Percentiles rank a stretch among this genome's conserved stretches.
Evolutionary conservation across 1,139 yeast genomes (phyloP).

Genomic region (Blastobotrys apis): DNA sequence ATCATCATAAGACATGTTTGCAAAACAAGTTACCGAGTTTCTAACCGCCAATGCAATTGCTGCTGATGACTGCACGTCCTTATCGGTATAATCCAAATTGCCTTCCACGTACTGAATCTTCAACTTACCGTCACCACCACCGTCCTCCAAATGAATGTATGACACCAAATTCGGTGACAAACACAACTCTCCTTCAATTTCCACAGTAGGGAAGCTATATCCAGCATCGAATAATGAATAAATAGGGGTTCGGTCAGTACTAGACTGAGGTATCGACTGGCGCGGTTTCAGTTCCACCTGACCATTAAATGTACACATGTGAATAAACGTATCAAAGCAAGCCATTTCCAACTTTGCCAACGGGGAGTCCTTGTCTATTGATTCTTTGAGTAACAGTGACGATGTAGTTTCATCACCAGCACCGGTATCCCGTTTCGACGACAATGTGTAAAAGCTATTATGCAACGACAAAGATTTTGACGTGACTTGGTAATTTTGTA

Average conservation of each 20-base stretch:
- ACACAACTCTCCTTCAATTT: slow-evolving; percentile 9
- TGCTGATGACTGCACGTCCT: slow-evolving; percentile 27
- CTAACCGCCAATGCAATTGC: slow-evolving; percentile 61
- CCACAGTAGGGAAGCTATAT: slow-evolving; percentile 42
- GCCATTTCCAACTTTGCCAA: slow-evolving; percentile 21
- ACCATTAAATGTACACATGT: slow-evolving; percentile 23
- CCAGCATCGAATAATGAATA: slow-evolving; percentile 56
- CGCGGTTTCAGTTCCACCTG: slow-evolving; percentile 16
- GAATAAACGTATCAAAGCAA: slow-evolving; percentile 24
- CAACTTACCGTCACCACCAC: slow-evolving; percentile 21
- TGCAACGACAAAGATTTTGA: slow-evolving; percentile 34
- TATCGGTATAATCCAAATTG: slow-evolving; percentile 15
- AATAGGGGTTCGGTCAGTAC: slow-evolving; percentile 26
- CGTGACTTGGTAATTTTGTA: slow-evolving; percentile 27
- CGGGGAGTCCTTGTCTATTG: slow-evolving; percentile 14
- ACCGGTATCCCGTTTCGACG: slow-evolving; percentile 19
- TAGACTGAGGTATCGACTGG: slow-evolving; percentile 5
- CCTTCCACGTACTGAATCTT: slow-evolving; percentile 21
- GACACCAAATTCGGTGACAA: slow-evolving; percentile 44
- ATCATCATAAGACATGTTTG: slow-evolving; percentile 63
- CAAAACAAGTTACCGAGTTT: slow-evolving; percentile 65
- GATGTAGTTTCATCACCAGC: slow-evolving; percentile 14
- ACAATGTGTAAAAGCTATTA: slow-evolving; percentile 28
- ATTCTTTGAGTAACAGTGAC: slow-evolving; percentile 11
- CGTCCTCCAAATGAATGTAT: slow-evolving; percentile 36